Percentiles rank a stretch among this genome's conserved stretches.
Conservation (phyloP, 2,329 filamentous ascomycete species). For the Stachybotrys chlorohalonatus region DNA sequence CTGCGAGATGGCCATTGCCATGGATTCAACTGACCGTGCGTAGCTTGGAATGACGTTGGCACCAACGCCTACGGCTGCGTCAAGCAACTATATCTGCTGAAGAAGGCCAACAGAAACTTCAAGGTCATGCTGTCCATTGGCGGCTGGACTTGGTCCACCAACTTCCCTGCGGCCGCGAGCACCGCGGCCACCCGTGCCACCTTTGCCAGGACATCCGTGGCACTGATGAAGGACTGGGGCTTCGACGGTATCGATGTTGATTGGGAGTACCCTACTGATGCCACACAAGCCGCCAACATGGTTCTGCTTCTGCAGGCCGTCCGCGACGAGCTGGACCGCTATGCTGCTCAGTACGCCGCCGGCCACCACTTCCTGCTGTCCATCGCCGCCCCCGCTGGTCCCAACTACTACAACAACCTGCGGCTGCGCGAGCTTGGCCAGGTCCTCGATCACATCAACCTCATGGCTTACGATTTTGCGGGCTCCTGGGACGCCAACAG, state of each 20-base stretch:
- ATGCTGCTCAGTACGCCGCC: conserved; percentile 31
- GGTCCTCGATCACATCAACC: conserved; percentile 47
- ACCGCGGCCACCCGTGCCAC: conserved; percentile 49
- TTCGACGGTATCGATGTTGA: conserved; percentile 40
- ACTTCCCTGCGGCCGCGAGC: conserved; percentile 61
- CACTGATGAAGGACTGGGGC: conserved; percentile 64
- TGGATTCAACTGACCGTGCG: neutral
- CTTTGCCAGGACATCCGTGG: conserved; percentile 63
- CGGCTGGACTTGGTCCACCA: conserved; percentile 75
- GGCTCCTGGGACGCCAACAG: conserved; percentile 59
- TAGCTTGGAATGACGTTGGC: conserved; percentile 50
- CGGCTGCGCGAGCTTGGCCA: conserved; percentile 36
- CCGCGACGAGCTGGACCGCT: conserved; percentile 37
- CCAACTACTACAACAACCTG: conserved; percentile 37
- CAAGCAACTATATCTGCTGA: conserved; percentile 71
- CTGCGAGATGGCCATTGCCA: neutral
- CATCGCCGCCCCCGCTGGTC: conserved; percentile 42
- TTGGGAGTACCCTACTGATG: conserved; percentile 28
- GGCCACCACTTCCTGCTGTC: conserved; percentile 45
- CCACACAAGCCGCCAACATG: conserved; percentile 32
- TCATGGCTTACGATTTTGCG: conserved; percentile 73
- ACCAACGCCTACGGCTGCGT: conserved; percentile 73
- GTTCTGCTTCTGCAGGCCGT: conserved; percentile 33
- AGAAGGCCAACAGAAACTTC: conserved; percentile 67
- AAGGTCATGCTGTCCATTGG: conserved; percentile 76